These are phyloP conservation scores for Sphagnum fallax DNA, from an alignment of 228 moss, liverwort and hornwort species.

Conservation along the genomic window DNA sequence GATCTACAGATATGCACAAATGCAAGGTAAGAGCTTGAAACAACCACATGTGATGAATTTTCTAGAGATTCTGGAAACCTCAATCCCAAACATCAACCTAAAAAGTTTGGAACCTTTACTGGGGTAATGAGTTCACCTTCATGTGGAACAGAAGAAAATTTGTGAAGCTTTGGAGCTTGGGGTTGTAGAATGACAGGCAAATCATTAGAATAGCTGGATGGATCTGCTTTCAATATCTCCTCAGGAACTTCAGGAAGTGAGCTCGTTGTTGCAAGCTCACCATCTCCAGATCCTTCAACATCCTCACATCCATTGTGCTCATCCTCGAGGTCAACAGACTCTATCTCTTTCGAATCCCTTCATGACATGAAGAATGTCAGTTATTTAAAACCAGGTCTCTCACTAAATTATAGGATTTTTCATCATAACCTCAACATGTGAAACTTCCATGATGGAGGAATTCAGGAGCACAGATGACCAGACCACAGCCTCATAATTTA, in stretches of 20 bases:
- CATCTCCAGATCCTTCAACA: not conserved
- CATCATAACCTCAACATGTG: no score
- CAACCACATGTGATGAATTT: not conserved
- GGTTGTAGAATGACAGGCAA: not conserved
- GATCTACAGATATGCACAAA: no score
- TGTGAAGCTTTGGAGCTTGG: not conserved
- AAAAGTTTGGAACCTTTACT: not conserved
- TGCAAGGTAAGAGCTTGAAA: no score
- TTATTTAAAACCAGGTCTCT: no score
- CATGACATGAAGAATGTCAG: no score
- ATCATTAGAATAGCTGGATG: not conserved
- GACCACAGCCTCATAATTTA: no score
- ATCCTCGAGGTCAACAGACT: slow-evolving; percentile 8
- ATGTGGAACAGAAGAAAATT: not conserved
- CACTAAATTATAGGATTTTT: no score
- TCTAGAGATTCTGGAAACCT: not conserved
- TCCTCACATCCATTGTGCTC: not conserved
- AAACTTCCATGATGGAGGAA: no score
- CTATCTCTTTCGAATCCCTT: not conserved
- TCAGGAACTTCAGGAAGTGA: not conserved
- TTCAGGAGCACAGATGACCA: no score
- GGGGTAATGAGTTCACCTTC: not conserved
- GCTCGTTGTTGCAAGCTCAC: not conserved
- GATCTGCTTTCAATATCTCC: not conserved
- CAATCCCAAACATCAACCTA: not conserved